phyloP scores from a whole-genome alignment of 768 basidiomycete genomes.

The Suillus ampliporus region DNA sequence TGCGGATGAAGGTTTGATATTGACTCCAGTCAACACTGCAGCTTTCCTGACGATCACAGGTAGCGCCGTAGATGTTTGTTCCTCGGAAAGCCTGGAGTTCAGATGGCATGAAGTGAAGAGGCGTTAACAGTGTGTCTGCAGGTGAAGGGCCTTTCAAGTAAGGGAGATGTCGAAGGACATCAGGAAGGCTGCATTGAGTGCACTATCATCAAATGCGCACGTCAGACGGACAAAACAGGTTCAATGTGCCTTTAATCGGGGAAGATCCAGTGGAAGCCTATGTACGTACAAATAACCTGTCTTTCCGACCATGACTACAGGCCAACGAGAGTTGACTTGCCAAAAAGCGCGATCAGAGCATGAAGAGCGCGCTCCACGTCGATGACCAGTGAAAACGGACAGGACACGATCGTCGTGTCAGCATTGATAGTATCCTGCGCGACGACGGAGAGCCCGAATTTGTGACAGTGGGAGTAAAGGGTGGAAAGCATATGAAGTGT shows the following conservation, averaged over 20 bases:
- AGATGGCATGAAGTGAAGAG: slow-evolving; percentile 67
- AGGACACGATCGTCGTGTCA: slow-evolving; percentile 64
- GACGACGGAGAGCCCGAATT: slow-evolving; percentile 55
- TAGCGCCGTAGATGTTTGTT: slow-evolving; percentile 82
- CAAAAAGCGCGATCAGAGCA: slow-evolving; percentile 50
- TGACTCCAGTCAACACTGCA: slow-evolving; percentile 69
- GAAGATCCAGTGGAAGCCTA: slow-evolving; percentile 66
- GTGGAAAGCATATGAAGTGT: not conserved
- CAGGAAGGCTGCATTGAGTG: slow-evolving; percentile 15
- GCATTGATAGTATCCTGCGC: slow-evolving; percentile 52
- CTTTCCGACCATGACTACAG: slow-evolving; percentile 60
- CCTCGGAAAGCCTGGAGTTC: slow-evolving; percentile 77
- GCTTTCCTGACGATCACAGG: slow-evolving; percentile 62
- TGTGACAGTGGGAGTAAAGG: slow-evolving; percentile 30
- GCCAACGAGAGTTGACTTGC: slow-evolving; percentile 17
- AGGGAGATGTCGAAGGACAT: slow-evolving; percentile 46
- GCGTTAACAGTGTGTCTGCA: slow-evolving; percentile 61
- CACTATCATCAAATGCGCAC: slow-evolving; percentile 11
- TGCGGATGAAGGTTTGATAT: slow-evolving; percentile 50
- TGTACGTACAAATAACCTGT: slow-evolving; percentile 71
- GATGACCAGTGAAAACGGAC: slow-evolving; percentile 69
- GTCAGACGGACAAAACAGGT: not conserved
- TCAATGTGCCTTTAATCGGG: slow-evolving; percentile 40
- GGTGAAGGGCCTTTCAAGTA: slow-evolving; percentile 77
- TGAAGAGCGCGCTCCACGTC: slow-evolving; percentile 54